These are phyloP conservation scores for Stephania cephalantha DNA, from an alignment of 164 flowering plant genomes.

Conservation along the genomic window DNA sequence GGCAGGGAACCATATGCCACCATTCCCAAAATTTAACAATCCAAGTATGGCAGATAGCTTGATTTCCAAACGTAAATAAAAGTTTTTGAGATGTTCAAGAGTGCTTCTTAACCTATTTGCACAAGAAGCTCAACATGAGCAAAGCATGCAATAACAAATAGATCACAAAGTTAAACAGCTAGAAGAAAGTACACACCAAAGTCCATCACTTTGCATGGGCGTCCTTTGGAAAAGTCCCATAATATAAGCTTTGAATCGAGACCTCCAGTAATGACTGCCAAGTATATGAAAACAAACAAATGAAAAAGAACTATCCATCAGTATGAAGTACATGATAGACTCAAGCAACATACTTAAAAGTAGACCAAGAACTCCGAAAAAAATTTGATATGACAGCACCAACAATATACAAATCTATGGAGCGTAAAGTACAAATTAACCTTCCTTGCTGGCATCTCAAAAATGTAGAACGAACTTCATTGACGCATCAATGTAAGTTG, in stretches of 20 bases:
- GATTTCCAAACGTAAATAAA: neutral
- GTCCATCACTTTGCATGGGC: constrained; percentile 53
- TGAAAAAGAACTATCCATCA: neutral
- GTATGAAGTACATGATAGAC: neutral
- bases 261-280: constrained; percentile 83
- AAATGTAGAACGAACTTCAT: neutral
- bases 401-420: neutral
- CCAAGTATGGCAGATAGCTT: neutral
- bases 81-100: neutral
- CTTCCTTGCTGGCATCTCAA: neutral
- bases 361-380: neutral
- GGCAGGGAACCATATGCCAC: neutral
- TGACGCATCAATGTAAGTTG: neutral
- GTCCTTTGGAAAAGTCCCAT: constrained; percentile 94
- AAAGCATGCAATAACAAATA: neutral
- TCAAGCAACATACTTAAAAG: neutral
- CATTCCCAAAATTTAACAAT: neutral
- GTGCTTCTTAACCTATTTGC: neutral
- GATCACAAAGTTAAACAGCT: neutral
- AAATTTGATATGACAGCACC: neutral
- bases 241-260: constrained; percentile 83
- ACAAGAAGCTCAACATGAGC: neutral
- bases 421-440: neutral
- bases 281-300: neutral
- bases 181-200: constrained; percentile 43